A percentile compares a stretch with the other conserved stretches of the same genome.
Conservation (phyloP, 305 asterid species). For the Fraxinus dipetala region DNA sequence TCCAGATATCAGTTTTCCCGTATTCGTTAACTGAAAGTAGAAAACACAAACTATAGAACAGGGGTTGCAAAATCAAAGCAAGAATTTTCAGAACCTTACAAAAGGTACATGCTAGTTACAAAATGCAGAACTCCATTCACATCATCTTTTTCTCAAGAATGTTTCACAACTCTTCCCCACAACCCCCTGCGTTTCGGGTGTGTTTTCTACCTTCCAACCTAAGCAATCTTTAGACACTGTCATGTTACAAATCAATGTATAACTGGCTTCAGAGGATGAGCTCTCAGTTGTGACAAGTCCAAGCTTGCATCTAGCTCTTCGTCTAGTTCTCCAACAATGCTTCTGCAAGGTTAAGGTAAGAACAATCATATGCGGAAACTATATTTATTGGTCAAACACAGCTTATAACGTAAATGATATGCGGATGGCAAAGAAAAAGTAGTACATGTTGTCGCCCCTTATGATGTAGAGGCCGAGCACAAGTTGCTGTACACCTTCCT, state of each 20-base stretch:
- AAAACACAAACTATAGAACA: neutral
- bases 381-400: neutral
- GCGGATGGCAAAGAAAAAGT: neutral
- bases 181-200: neutral
- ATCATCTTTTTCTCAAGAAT: neutral
- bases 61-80: neutral
- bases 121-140: neutral
- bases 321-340: conserved; percentile 89
- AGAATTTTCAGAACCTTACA: neutral
- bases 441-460: conserved; percentile 94
- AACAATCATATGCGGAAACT: neutral
- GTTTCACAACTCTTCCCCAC: too few species aligned
- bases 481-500: conserved; percentile 99
- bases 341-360: conserved; percentile 44
- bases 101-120: neutral
- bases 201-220: conserved; percentile 19
- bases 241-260: conserved; percentile 51
- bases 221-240: conserved; percentile 24
- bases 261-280: conserved; percentile 93
- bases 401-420: neutral
- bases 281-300: conserved; percentile 86
- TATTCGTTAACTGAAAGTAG: neutral
- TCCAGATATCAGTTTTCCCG: neutral
- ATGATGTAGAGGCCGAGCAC: conserved; percentile 97
- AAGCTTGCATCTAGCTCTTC: conserved; percentile 87